Percentiles rank a stretch among this genome's conserved stretches.
phyloP scores from a whole-genome alignment of 768 basidiomycete genomes.

The Tricholoma sp. region DNA sequence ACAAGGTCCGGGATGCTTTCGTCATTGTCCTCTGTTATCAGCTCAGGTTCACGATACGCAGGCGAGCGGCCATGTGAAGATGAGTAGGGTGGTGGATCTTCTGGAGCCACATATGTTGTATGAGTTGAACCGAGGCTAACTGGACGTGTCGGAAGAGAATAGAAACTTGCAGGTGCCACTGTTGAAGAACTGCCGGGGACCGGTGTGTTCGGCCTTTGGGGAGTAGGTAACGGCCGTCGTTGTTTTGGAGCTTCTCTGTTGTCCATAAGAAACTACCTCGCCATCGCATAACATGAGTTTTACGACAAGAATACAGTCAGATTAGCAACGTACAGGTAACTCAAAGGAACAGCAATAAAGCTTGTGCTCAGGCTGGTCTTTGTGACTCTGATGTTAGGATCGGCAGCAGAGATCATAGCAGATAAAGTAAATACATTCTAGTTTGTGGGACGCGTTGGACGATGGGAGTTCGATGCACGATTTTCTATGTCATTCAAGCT shows the following conservation, averaged over 20 bases:
- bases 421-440: background rate
- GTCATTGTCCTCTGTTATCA: conserved; percentile 39
- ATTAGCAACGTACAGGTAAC: background rate
- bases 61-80: conserved; percentile 21
- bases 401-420: background rate
- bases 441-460: background rate
- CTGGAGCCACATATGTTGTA: conserved; percentile 33
- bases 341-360: background rate
- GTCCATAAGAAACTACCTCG: conserved; percentile 33
- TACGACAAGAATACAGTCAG: background rate
- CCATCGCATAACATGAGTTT: background rate
- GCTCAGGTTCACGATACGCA: conserved; percentile 52
- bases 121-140: conserved; percentile 37
- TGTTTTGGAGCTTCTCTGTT: conserved; percentile 37
- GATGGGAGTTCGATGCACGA: background rate
- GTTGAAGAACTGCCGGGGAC: conserved; percentile 21
- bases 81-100: conserved; percentile 33
- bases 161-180: conserved; percentile 34
- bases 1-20: conserved; percentile 26
- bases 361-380: background rate
- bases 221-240: conserved; percentile 44
- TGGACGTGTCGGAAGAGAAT: conserved; percentile 35
- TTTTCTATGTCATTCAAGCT: background rate
- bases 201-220: conserved; percentile 39
- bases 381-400: background rate